Percentiles rank a stretch among this genome's conserved stretches.
Conservation (phyloP, 257 asterid genomes). For the Galeopsis tetrahit region DNA sequence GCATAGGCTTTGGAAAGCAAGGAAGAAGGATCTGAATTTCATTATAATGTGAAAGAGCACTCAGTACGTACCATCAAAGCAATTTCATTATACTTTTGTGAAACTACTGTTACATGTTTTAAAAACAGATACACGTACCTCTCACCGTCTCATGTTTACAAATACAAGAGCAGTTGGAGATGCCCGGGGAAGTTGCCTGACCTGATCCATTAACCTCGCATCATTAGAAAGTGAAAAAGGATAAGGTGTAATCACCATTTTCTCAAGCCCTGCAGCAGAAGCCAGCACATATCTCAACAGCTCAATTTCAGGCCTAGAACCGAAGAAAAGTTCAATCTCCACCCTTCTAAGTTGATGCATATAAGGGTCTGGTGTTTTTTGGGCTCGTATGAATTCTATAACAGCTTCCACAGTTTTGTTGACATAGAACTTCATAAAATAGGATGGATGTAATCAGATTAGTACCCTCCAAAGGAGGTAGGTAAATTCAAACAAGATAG, state of each 20-base stretch:
- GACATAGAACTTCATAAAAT: not conserved
- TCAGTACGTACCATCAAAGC: constrained; percentile 1
- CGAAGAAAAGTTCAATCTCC: not conserved
- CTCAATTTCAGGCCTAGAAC: not conserved
- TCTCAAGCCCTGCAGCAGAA: not conserved
- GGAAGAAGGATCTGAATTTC: not conserved
- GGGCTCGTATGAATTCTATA: not conserved
- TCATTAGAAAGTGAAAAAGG: not conserved
- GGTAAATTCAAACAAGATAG: not conserved
- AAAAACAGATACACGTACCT: not conserved
- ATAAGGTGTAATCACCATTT: not conserved
- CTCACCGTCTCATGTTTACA: not conserved
- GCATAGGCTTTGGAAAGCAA: not conserved
- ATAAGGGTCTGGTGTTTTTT: not conserved
- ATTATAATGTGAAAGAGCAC: not conserved
- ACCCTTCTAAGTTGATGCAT: constrained; percentile 8
- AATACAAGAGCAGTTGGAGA: not conserved
- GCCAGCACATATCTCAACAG: constrained; percentile 1
- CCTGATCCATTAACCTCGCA: not conserved
- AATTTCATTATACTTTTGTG: not conserved
- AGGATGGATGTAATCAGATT: not conserved
- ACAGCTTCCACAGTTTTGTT: not conserved
- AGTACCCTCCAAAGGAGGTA: not conserved
- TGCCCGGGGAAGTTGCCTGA: not conserved
- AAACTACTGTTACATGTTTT: not conserved